phyloP scores from a whole-genome alignment of 305 asterid genomes.

The Fraxinus angustifolia region DNA sequence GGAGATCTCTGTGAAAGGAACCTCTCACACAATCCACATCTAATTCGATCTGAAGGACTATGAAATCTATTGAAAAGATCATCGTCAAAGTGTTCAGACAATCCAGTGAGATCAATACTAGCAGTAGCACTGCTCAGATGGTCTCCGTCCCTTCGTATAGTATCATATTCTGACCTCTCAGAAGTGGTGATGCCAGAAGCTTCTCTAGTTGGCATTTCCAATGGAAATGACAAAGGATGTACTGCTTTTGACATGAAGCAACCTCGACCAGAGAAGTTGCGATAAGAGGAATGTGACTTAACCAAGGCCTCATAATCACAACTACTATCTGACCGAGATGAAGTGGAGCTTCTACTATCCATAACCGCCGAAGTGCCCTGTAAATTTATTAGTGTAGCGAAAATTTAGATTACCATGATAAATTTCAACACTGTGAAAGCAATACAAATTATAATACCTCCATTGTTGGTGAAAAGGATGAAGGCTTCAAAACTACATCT shows the following conservation, averaged over 20 bases:
- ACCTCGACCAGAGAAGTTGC: constrained; percentile 60
- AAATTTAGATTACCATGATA: constrained; percentile 7
- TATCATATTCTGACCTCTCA: constrained; percentile 36
- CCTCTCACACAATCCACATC: constrained; percentile 83
- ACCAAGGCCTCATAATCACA: constrained; percentile 61
- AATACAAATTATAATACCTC: constrained; percentile 49
- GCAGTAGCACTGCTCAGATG: constrained; percentile 59
- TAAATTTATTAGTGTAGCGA: constrained; percentile 16
- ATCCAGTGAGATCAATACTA: constrained; percentile 66
- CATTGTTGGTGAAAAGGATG: constrained; percentile 73
- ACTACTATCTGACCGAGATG: constrained; percentile 85
- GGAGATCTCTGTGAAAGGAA: constrained; percentile 84
- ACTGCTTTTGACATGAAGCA: constrained; percentile 90
- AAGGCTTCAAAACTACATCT: constrained; percentile 64
- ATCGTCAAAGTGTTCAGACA: constrained; percentile 50
- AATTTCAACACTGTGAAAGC: constrained; percentile 1
- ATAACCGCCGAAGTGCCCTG: constrained; percentile 85
- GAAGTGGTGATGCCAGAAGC: constrained; percentile 23
- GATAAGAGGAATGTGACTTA: constrained; percentile 56
- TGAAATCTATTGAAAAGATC: constrained; percentile 38
- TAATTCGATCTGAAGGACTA: constrained; percentile 49
- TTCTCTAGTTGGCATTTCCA: constrained; percentile 45
- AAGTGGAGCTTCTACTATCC: constrained; percentile 73
- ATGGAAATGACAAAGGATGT: constrained; percentile 70
- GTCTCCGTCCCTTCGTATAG: constrained; percentile 54